Evolutionary conservation across 2,329 filamentous ascomycete genomes (phyloP).

Genomic region (Arachnopeziza araneosa): DNA sequence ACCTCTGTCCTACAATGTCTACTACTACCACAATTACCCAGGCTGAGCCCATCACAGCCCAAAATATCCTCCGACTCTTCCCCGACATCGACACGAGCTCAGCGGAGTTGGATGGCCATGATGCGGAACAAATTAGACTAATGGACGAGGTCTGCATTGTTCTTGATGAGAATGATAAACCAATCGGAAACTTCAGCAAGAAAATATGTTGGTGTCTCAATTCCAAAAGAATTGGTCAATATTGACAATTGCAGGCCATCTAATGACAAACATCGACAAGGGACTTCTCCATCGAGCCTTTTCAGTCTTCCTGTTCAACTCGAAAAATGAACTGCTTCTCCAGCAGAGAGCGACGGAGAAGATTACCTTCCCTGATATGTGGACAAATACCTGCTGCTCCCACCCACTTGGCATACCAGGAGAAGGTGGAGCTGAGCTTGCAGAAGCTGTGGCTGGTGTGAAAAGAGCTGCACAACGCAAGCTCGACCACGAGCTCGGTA

Average conservation of each 20-base stretch:
- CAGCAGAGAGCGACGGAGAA: slow-evolving; percentile 95
- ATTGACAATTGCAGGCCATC: slow-evolving; percentile 60
- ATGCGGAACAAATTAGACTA: slow-evolving; percentile 93
- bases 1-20: slow-evolving; percentile 23
- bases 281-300: slow-evolving; percentile 95
- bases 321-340: slow-evolving; percentile 83
- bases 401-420: slow-evolving; percentile 88
- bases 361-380: slow-evolving; percentile 98
- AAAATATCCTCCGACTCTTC: slow-evolving; percentile 82
- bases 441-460: slow-evolving; percentile 76
- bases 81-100: slow-evolving; percentile 70
- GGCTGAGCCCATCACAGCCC: slow-evolving; percentile 67
- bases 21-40: slow-evolving; percentile 43
- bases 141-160: slow-evolving; percentile 99
- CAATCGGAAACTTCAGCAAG: slow-evolving; percentile 96
- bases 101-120: slow-evolving; percentile 79
- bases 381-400: slow-evolving; percentile 99
- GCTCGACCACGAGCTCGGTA: slow-evolving; percentile 90
- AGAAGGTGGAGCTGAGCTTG: slow-evolving; percentile 80
- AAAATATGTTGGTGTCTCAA: slow-evolving; percentile 70
- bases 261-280: slow-evolving; percentile 98
- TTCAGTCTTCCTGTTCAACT: slow-evolving; percentile 96
- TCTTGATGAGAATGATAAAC: slow-evolving; percentile 81
- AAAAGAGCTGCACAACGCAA: slow-evolving; percentile 92
- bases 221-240: slow-evolving; percentile 4